phyloP scores from a whole-genome alignment of 2,329 filamentous ascomycete genomes.

The Calonectria naviculata region DNA sequence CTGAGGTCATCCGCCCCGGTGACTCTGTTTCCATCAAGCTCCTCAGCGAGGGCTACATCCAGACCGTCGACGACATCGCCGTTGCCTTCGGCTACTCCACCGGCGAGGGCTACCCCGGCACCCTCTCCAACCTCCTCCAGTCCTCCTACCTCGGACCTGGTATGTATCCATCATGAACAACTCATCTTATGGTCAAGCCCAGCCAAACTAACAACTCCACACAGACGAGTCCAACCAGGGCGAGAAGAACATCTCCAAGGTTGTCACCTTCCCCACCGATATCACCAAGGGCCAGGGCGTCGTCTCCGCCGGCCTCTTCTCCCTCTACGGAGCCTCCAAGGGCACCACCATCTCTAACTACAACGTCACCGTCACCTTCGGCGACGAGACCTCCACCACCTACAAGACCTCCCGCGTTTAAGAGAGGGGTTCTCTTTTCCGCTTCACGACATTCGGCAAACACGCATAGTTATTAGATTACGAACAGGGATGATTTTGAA shows the following conservation, averaged over 20 bases:
- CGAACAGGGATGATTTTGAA: background rate
- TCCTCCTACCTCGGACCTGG: conserved; percentile 51
- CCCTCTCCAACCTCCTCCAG: conserved; percentile 42
- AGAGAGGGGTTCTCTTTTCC: background rate
- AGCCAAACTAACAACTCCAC: background rate
- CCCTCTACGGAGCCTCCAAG: conserved; percentile 41
- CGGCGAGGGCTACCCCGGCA: conserved; percentile 35
- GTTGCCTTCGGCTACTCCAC: conserved; percentile 54
- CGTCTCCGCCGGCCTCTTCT: conserved; percentile 41
- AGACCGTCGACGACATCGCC: conserved; percentile 55
- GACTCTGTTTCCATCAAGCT: conserved; percentile 52
- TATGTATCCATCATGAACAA: conserved; percentile 14
- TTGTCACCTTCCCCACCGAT: conserved; percentile 36
- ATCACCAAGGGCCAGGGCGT: conserved; percentile 36
- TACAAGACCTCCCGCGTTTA: conserved; percentile 3
- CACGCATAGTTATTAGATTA: background rate
- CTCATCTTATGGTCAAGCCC: background rate
- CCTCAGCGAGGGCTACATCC: conserved; percentile 55
- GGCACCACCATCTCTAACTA: conserved; percentile 4
- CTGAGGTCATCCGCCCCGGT: conserved; percentile 51
- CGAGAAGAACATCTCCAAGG: conserved; percentile 39
- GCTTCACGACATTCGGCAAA: background rate
- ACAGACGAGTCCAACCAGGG: conserved; percentile 37
- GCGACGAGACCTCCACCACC: conserved; percentile 11
- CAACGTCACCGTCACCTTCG: conserved; percentile 17